Conservation (phyloP, 805 yeast genomes). For the Candida ipomoeae region DNA sequence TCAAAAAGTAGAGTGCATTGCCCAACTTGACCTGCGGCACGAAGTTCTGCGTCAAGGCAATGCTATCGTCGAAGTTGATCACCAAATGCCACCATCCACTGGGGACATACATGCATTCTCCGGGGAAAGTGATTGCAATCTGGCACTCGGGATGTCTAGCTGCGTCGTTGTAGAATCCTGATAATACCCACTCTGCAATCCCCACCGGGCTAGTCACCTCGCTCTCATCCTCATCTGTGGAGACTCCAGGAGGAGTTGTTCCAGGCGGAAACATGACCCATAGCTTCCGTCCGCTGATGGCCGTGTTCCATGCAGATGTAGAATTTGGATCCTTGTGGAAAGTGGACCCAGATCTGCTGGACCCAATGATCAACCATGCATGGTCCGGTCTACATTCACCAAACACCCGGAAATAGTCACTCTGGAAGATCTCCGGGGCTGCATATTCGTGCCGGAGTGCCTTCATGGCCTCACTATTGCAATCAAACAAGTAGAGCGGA, state of each 20-base stretch:
- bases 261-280: constrained; percentile 89
- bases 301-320: constrained; percentile 89
- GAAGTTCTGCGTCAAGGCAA: constrained; percentile 87
- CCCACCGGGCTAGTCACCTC: constrained; percentile 93
- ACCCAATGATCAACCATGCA: constrained; percentile 89
- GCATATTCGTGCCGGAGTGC: constrained; percentile 50
- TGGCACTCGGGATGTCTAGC: constrained; percentile 48
- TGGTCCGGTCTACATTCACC: constrained; percentile 74
- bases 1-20: constrained; percentile 63
- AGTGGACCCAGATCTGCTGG: constrained; percentile 77
- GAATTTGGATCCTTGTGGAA: constrained; percentile 92
- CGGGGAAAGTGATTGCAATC: constrained; percentile 73
- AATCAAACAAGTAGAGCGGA: constrained; percentile 83
- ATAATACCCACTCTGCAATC: constrained; percentile 83
- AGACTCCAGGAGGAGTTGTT: constrained; percentile 79
- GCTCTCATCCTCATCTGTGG: constrained; percentile 68
- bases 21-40: constrained; percentile 63
- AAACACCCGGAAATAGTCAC: constrained; percentile 61
- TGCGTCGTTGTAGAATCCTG: constrained; percentile 76
- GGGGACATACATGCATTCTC: constrained; percentile 86
- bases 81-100: constrained; percentile 98
- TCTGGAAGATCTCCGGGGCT: constrained; percentile 50
- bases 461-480: constrained; percentile 65
- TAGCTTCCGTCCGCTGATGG: constrained; percentile 66
- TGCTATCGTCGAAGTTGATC: constrained; percentile 75